A percentile compares a stretch with the other conserved stretches of the same genome.
phyloP scores from a whole-genome alignment of 768 basidiomycete genomes.

The Naganishia friedmannii region DNA sequence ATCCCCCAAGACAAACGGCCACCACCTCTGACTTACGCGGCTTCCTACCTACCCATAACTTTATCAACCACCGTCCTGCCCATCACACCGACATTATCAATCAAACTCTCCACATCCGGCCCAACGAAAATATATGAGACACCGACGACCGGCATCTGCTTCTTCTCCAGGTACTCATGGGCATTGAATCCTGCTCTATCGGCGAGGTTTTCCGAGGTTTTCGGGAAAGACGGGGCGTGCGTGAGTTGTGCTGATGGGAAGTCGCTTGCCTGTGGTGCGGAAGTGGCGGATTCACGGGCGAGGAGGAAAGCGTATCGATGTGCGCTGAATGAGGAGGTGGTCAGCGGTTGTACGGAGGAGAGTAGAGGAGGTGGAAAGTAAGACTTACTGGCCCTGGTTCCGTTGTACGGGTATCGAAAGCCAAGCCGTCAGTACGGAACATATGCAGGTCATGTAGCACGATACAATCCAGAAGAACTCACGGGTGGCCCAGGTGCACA shows the following conservation, averaged over 20 bases:
- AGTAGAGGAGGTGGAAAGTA: background rate
- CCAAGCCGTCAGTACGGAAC: too few species aligned
- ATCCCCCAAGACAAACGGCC: too few species aligned
- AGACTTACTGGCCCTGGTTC: conserved; percentile 1
- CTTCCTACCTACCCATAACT: conserved; percentile 12
- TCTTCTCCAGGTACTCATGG: conserved; percentile 4
- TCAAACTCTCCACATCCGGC: conserved; percentile 24
- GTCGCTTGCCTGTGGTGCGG: conserved; percentile 6
- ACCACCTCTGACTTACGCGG: too few species aligned
- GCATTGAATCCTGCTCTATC: conserved; percentile 16
- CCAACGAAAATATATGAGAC: conserved; percentile 17
- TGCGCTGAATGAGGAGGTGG: conserved; percentile 3
- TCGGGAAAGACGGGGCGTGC: conserved; percentile 10
- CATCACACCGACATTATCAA: conserved; percentile 14
- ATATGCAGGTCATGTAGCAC: background rate
- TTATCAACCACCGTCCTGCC: conserved; percentile 17
- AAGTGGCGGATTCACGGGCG: background rate
- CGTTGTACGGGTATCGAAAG: background rate
- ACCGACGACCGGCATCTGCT: conserved; percentile 6
- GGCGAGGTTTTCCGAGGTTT: conserved; percentile 3
- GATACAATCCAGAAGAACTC: background rate
- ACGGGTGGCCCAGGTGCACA: conserved; percentile 29
- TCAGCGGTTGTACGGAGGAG: background rate
- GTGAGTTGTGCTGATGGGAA: conserved; percentile 17
- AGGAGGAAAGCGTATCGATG: conserved; percentile 25